Base-by-base conservation (phyloP, 441 rosid genomes). In the Viola pubescens region DNA sequence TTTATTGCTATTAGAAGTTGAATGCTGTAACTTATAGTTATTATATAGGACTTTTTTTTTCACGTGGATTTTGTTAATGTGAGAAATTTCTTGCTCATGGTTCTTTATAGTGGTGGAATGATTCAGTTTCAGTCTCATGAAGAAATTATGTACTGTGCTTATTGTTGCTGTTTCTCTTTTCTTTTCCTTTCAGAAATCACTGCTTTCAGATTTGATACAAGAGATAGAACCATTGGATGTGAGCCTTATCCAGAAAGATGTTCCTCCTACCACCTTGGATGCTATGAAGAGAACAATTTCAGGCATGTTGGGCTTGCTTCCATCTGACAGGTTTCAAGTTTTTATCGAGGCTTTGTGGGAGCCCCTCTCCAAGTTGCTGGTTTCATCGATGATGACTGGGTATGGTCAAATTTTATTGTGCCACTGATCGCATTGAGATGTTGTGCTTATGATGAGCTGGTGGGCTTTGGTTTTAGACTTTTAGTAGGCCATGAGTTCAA, bases 371-470 rank as follows among this genome's bases (percentile, higher is more conserved):
- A 91, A 86, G 82, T 73, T 91, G 53, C 69, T 91, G 75, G 75
- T 88, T 16, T 91, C 98, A 38, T 91, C 98, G 38, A 86, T 91
- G 89, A 91, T 86, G 96, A 91, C 98, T 16, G 98, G 98, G 98
- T 91, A 87, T 69, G 81, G 2, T 46, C 68, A 54, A 48, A 49
- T 54, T 58, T 54, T 44, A 2, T n/a, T 9, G 19, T 37, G 52
- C 4, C 54, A 12, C 7, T 37, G 34, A 26, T 26, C 2, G 34
- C 34, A 26, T 26, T 26, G 3, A 26, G 34, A n/a, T n/a, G n/a
- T n/a, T n/a, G n/a, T 26, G 34, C 34, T 26, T 26, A 26, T 26
- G 34, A 26, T 26, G 34, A 26, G 34, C 2, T 26, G 34, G 34
- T 26, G 34, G 34, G 34, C 34, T 26, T 26, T 26, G 34, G 34